Evolutionary conservation across 2,329 filamentous ascomycete species (phyloP).

Genomic region (Fusarium drepaniforme): DNA sequence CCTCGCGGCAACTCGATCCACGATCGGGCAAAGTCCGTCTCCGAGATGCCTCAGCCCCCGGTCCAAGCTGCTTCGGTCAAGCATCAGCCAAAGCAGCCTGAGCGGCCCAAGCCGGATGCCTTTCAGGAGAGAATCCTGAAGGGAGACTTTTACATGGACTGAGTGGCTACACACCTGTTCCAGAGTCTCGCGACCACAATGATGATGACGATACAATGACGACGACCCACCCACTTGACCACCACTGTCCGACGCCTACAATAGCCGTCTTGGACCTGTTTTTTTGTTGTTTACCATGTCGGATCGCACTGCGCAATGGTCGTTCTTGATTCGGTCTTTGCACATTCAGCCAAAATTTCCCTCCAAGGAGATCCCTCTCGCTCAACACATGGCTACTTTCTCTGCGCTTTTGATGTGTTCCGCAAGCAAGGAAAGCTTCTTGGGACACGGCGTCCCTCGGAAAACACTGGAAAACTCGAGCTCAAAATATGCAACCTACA

Average conservation of each 20-base stretch:
- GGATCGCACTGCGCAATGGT: constrained; percentile 22
- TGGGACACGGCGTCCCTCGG: constrained; percentile 13
- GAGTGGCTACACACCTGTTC: constrained; percentile 45
- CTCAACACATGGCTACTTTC: constrained; percentile 28
- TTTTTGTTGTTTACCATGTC: constrained; percentile 1
- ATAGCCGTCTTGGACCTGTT: constrained; percentile 19
- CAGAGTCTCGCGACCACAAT: constrained; percentile 28
- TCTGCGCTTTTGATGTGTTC: constrained; percentile 29
- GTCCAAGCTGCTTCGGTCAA: constrained; percentile 61
- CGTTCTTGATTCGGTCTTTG: constrained; percentile 23
- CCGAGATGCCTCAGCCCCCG: constrained; percentile 71
- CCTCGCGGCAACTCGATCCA: constrained; percentile 59
- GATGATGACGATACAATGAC: constrained; percentile 36
- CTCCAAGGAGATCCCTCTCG: constrained; percentile 31
- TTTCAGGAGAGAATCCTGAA: constrained; percentile 98
- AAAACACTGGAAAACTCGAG: constrained; percentile 24
- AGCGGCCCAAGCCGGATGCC: constrained; percentile 83
- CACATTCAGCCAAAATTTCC: constrained; percentile 22
- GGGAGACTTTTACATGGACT: constrained; percentile 99
- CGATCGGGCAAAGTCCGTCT: constrained; percentile 78
- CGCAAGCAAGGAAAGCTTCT: constrained; percentile 29
- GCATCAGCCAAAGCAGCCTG: constrained; percentile 48
- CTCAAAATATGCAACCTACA: constrained; percentile 27
- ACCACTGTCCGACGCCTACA: constrained; percentile 21
- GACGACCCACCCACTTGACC: constrained; percentile 20